phyloP scores from a whole-genome alignment of 108 stramenopile genomes.

The Aurantiochytrium sp. region DNA sequence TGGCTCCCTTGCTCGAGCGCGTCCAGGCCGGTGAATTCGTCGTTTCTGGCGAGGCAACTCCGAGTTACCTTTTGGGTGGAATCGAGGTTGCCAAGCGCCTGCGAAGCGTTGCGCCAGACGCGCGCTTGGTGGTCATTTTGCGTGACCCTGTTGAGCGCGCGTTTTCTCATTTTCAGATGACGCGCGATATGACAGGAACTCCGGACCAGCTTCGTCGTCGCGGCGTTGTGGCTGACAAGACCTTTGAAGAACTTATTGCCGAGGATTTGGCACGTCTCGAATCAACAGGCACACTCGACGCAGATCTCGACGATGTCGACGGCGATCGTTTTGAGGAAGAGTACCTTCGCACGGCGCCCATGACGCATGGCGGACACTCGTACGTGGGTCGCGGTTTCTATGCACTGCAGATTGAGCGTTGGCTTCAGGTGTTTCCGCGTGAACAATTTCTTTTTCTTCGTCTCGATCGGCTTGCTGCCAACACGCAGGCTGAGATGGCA shows the following conservation, averaged over 20 bases:
- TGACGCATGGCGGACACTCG: slow-evolving; percentile 72
- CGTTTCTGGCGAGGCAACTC: slow-evolving; percentile 87
- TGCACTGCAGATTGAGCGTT: slow-evolving; percentile 78
- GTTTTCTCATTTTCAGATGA: slow-evolving; percentile 86
- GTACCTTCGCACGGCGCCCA: slow-evolving; percentile 46
- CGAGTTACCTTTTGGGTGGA: slow-evolving; percentile 80
- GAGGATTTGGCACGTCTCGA: slow-evolving; percentile 63
- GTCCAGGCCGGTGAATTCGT: slow-evolving; percentile 53
- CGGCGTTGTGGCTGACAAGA: slow-evolving; percentile 60
- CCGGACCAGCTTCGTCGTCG: slow-evolving; percentile 65
- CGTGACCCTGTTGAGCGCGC: slow-evolving; percentile 87
- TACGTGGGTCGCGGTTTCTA: slow-evolving; percentile 80
- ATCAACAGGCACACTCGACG: slow-evolving; percentile 65
- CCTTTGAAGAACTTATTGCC: slow-evolving; percentile 71
- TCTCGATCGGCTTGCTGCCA: slow-evolving; percentile 63
- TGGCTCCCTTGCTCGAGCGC: slow-evolving; percentile 29
- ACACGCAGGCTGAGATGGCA: slow-evolving; percentile 45
- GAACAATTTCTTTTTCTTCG: slow-evolving; percentile 65
- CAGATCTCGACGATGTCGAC: slow-evolving; percentile 57
- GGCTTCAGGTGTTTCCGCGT: slow-evolving; percentile 65
- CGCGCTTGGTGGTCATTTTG: slow-evolving; percentile 76
- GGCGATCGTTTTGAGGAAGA: slow-evolving; percentile 50
- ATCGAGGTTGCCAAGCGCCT: slow-evolving; percentile 66
- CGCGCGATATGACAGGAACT: slow-evolving; percentile 67
- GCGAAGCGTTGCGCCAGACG: slow-evolving; percentile 38